Evolutionary conservation across 306 rosid genomes (phyloP).

Genomic region (Vicia faba): DNA sequence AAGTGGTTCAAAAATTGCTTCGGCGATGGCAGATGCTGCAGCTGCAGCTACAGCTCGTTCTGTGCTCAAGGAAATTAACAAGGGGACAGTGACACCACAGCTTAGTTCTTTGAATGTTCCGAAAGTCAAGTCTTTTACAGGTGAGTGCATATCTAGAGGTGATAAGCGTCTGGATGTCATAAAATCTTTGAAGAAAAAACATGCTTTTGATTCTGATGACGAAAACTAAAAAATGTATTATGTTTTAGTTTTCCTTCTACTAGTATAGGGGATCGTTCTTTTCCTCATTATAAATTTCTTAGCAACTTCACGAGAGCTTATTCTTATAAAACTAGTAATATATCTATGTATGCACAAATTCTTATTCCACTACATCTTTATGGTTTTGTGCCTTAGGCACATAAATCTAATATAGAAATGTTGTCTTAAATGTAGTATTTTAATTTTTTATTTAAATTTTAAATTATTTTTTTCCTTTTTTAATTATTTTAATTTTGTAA

Average conservation of each 20-base stretch:
- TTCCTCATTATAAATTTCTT: constrained; percentile 25
- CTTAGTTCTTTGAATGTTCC: constrained; percentile 61
- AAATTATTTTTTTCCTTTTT: too few relatives aligned
- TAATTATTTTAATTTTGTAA: too few relatives aligned
- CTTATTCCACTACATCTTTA: neutral
- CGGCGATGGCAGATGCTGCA: constrained; percentile 82
- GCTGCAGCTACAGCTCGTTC: constrained; percentile 81
- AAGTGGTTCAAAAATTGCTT: constrained; percentile 57
- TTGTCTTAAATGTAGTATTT: too few relatives aligned
- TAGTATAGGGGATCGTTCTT: neutral
- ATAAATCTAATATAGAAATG: too few relatives aligned
- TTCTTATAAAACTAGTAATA: neutral
- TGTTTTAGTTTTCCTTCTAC: constrained; percentile 10
- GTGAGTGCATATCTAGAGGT: constrained; percentile 31
- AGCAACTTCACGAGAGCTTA: neutral
- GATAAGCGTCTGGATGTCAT: constrained; percentile 45
- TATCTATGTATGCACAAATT: too few relatives aligned
- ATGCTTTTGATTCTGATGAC: constrained; percentile 70
- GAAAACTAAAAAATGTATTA: constrained; percentile 45
- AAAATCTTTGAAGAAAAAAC: constrained; percentile 68
- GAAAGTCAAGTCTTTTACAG: constrained; percentile 59
- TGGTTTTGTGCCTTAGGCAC: too few relatives aligned
- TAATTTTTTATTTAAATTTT: too few relatives aligned
- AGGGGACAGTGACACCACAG: constrained; percentile 65
- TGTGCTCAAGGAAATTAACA: constrained; percentile 80